These are phyloP conservation scores for Fusarium floridanum DNA, from an alignment of 2,329 filamentous ascomycete species.

Conservation along the genomic window DNA sequence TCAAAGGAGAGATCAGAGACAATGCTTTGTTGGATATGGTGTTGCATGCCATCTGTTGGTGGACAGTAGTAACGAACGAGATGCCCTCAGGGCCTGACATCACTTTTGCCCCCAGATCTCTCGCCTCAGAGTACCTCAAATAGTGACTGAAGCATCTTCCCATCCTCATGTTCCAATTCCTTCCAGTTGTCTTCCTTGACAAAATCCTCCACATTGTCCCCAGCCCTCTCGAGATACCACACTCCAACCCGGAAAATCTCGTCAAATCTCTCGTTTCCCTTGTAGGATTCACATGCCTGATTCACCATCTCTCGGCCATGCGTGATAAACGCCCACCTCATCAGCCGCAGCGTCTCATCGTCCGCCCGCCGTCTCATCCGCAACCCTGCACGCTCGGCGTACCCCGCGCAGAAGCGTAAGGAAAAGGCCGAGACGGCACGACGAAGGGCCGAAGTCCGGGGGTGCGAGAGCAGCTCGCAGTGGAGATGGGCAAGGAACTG, in stretches of 20 bases:
- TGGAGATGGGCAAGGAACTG: conserved; percentile 37
- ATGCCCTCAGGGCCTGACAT: neutral
- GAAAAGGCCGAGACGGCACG: conserved; percentile 14
- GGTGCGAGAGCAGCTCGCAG: conserved; percentile 15
- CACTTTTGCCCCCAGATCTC: neutral
- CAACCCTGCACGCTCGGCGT: conserved; percentile 14
- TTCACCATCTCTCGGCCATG: conserved; percentile 36
- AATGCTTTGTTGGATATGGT: neutral
- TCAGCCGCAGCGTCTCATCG: conserved; percentile 17
- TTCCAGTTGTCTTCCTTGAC: conserved; percentile 28
- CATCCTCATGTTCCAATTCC: conserved; percentile 13
- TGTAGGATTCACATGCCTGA: conserved; percentile 26
- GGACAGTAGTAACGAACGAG: neutral
- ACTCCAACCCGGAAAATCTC: conserved; percentile 26
- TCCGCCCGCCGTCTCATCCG: neutral
- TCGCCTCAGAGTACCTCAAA: neutral
- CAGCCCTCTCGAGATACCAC: conserved; percentile 36
- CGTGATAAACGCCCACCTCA: conserved; percentile 32
- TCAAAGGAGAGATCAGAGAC: neutral
- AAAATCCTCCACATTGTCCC: conserved; percentile 21
- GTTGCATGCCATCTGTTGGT: neutral
- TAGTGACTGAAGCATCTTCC: neutral
- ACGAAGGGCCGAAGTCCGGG: neutral
- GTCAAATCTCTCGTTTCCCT: neutral
- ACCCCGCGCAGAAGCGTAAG: conserved; percentile 21